Percentiles rank a stretch among this genome's conserved stretches.
These are phyloP conservation scores for Harrya chromipes DNA, from an alignment of 768 basidiomycete species.

Conservation along the genomic window DNA sequence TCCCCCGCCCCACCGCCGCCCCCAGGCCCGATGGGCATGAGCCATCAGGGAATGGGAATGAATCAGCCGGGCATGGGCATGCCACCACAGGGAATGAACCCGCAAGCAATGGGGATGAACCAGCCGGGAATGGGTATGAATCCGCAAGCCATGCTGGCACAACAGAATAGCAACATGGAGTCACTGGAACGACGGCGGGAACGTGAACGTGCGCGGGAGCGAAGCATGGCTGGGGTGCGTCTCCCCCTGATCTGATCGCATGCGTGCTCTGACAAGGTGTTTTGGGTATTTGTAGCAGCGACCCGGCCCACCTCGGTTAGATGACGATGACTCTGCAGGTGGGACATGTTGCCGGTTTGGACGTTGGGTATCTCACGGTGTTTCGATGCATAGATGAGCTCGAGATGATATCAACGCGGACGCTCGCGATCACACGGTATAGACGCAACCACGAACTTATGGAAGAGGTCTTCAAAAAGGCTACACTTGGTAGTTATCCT, in stretches of 20 bases:
- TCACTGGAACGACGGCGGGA: constrained; percentile 62
- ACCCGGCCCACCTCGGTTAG: constrained; percentile 32
- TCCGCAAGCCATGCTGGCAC: constrained; percentile 63
- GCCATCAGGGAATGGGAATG: constrained; percentile 24
- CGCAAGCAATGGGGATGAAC: constrained; percentile 23
- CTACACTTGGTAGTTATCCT: constrained; percentile 51
- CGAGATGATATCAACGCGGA: constrained; percentile 69
- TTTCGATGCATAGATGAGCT: constrained; percentile 45
- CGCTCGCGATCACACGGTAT: constrained; percentile 69
- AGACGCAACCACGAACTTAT: constrained; percentile 81
- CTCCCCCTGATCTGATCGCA: not conserved
- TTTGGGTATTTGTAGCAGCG: constrained; percentile 21
- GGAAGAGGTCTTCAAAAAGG: constrained; percentile 76
- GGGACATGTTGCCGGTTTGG: constrained; percentile 2
- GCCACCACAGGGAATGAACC: constrained; percentile 24
- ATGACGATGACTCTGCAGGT: constrained; percentile 73
- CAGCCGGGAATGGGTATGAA: constrained; percentile 28
- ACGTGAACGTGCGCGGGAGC: constrained; percentile 51
- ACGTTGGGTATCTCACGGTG: not conserved
- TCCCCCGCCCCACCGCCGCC: constrained; percentile 34
- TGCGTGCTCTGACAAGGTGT: not conserved
- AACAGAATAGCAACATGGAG: constrained; percentile 73
- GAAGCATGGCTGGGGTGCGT: constrained; percentile 42
- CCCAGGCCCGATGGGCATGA: constrained; percentile 26
- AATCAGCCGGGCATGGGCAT: constrained; percentile 24